Conservation (phyloP, 768 basidiomycete species). For the Podaxis sp. region DNA sequence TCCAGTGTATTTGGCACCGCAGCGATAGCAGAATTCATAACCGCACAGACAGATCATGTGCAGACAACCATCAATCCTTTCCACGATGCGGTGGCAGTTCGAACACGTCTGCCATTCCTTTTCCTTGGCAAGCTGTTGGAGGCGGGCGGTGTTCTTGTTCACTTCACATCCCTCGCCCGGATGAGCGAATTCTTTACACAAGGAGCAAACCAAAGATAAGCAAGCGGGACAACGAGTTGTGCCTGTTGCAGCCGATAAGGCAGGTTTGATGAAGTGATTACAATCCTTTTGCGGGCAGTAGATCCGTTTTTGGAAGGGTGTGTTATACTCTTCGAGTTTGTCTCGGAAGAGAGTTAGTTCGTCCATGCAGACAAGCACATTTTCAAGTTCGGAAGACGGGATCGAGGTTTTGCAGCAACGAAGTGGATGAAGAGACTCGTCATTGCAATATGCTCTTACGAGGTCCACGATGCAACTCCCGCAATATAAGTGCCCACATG, state of each 20-base stretch:
- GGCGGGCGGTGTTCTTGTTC: not conserved
- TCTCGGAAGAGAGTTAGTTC: conserved; percentile 1
- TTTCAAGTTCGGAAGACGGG: not conserved
- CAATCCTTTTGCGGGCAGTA: conserved; percentile 14
- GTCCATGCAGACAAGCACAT: not conserved
- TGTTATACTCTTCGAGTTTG: conserved; percentile 8
- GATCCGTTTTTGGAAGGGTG: conserved; percentile 6
- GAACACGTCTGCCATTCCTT: conserved; percentile 12
- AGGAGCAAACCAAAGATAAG: not conserved
- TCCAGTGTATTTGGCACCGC: conserved; percentile 1
- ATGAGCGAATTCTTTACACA: not conserved
- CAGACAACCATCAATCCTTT: conserved; percentile 14
- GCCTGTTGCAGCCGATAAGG: not conserved
- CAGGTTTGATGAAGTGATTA: conserved; percentile 5
- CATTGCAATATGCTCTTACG: conserved; percentile 11
- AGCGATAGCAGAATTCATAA: conserved; percentile 15
- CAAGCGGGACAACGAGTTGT: not conserved
- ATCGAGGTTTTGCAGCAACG: conserved; percentile 14
- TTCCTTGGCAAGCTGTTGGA: conserved; percentile 12
- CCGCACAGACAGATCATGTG: conserved; percentile 17
- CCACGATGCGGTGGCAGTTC: conserved; percentile 9
- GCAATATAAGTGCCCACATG: conserved; percentile 8
- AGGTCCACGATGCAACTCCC: conserved; percentile 7
- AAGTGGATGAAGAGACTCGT: conserved; percentile 12
- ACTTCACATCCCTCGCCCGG: not conserved